phyloP scores from a whole-genome alignment of 306 rosid genomes.

The Vicia sativa region DNA sequence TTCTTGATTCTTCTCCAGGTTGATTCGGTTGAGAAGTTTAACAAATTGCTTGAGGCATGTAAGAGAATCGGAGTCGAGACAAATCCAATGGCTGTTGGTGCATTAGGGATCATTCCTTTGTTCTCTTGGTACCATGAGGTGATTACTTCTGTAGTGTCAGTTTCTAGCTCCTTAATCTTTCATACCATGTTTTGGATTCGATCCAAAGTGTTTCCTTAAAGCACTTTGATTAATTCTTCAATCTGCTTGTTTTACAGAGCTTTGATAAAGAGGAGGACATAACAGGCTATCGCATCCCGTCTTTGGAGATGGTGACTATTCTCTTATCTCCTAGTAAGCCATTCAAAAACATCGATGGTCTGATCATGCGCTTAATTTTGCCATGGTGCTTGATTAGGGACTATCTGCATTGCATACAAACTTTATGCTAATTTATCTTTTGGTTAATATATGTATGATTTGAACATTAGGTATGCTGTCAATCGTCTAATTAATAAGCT shows the following conservation, averaged over 20 bases:
- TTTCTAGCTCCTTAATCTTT: slow-evolving; percentile 39
- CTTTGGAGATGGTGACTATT: slow-evolving; percentile 94
- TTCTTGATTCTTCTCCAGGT: slow-evolving; percentile 49
- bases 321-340: slow-evolving; percentile 61
- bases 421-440: slow-evolving; percentile 15
- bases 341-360: slow-evolving; percentile 40
- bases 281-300: slow-evolving; percentile 55
- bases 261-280: slow-evolving; percentile 87
- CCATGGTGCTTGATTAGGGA: slow-evolving; percentile 35
- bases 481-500: slow-evolving; percentile 5
- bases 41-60: slow-evolving; percentile 69
- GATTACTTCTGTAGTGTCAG: slow-evolving; percentile 38
- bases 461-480: not conserved
- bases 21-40: slow-evolving; percentile 77
- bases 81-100: slow-evolving; percentile 59
- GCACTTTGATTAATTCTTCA: slow-evolving; percentile 14
- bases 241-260: slow-evolving; percentile 62
- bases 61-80: slow-evolving; percentile 72
- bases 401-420: slow-evolving; percentile 26
- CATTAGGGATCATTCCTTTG: slow-evolving; percentile 86
- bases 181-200: slow-evolving; percentile 26
- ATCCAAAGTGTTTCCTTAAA: slow-evolving; percentile 27
- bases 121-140: slow-evolving; percentile 98
- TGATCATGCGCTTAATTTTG: slow-evolving; percentile 31
- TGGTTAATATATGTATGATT: not conserved